A percentile compares a stretch with the other conserved stretches of the same genome.
These are phyloP conservation scores for Mycena polygramma DNA, from an alignment of 768 basidiomycete genomes.

Conservation along the genomic window DNA sequence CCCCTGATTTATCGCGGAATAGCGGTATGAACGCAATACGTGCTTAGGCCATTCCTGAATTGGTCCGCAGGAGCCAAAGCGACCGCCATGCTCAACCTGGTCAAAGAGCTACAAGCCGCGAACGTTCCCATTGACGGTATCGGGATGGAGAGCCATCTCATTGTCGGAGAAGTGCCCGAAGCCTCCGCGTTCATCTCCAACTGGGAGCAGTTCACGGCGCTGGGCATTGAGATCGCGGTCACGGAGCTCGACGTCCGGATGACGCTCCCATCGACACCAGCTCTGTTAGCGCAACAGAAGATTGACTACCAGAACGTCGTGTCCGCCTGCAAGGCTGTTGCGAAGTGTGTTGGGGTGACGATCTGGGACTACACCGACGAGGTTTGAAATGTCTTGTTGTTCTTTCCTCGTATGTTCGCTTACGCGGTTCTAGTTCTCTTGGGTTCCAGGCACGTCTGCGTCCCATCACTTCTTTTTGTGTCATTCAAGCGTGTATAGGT, in stretches of 20 bases:
- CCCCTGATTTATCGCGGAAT: too few relatives aligned
- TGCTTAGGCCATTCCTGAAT: too few relatives aligned
- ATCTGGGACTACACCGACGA: conserved; percentile 46
- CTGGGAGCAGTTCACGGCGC: conserved; percentile 64
- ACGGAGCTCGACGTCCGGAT: conserved; percentile 79
- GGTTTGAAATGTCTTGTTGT: conserved; percentile 14
- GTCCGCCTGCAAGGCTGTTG: conserved; percentile 62
- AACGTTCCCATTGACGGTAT: conserved; percentile 63
- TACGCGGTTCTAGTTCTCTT: conserved; percentile 38
- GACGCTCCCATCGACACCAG: conserved; percentile 63
- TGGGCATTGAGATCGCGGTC: conserved; percentile 76
- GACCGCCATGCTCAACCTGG: conserved; percentile 58
- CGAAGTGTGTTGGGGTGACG: conserved; percentile 50
- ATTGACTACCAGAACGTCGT: conserved; percentile 70
- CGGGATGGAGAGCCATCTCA: conserved; percentile 72
- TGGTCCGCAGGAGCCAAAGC: conserved; percentile 51
- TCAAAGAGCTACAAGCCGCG: conserved; percentile 51
- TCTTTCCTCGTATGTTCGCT: background rate
- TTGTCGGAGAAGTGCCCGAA: conserved; percentile 67
- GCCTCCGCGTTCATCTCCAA: conserved; percentile 56
- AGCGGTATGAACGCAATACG: too few relatives aligned
- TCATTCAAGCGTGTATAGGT: too few relatives aligned
- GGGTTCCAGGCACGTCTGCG: conserved; percentile 36
- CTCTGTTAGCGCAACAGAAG: conserved; percentile 65
- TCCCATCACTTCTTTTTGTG: too few relatives aligned